Evolutionary conservation across 2,329 filamentous ascomycete genomes (phyloP).

Genomic region (Fusarium gaditjirri): DNA sequence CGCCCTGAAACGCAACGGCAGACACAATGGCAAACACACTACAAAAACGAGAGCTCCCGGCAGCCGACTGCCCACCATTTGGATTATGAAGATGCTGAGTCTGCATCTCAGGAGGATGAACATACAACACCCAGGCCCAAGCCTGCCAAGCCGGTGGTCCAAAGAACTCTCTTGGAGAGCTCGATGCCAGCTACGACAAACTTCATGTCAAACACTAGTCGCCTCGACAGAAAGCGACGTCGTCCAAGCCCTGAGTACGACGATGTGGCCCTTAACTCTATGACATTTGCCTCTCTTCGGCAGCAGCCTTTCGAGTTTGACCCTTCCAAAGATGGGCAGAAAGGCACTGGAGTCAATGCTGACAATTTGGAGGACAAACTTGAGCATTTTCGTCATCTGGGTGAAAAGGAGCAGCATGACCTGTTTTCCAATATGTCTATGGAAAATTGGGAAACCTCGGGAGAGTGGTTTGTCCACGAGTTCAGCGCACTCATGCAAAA

Average conservation of each 20-base stretch:
- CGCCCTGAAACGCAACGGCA: slow-evolving; percentile 36
- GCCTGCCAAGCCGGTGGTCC: slow-evolving; percentile 27
- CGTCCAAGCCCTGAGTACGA: slow-evolving; percentile 64
- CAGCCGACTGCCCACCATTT: slow-evolving; percentile 34
- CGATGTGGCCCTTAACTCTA: slow-evolving; percentile 63
- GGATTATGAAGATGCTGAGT: slow-evolving; percentile 40
- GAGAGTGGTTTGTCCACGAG: slow-evolving; percentile 68
- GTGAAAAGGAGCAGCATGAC: slow-evolving; percentile 57
- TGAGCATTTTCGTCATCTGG: slow-evolving; percentile 59
- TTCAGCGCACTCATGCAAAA: slow-evolving; percentile 62
- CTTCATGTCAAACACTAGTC: slow-evolving; percentile 2
- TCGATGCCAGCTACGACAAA: slow-evolving; percentile 36
- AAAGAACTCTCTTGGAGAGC: slow-evolving; percentile 37
- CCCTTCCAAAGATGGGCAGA: slow-evolving; percentile 57
- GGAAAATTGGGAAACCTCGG: slow-evolving; percentile 67
- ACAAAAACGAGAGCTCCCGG: slow-evolving; percentile 27
- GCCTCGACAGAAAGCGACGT: slow-evolving; percentile 54
- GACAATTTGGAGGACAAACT: slow-evolving; percentile 61
- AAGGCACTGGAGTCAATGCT: slow-evolving; percentile 50
- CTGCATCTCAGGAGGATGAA: slow-evolving; percentile 38
- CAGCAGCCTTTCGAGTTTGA: slow-evolving; percentile 68
- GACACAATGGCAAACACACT: slow-evolving; percentile 34
- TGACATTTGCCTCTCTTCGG: slow-evolving; percentile 63
- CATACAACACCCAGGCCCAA: slow-evolving; percentile 41
- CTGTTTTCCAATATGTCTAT: slow-evolving; percentile 66